Evolutionary conservation across 129 eudicot genomes (phyloP).

Genomic region (Flaveria sonorensis): DNA sequence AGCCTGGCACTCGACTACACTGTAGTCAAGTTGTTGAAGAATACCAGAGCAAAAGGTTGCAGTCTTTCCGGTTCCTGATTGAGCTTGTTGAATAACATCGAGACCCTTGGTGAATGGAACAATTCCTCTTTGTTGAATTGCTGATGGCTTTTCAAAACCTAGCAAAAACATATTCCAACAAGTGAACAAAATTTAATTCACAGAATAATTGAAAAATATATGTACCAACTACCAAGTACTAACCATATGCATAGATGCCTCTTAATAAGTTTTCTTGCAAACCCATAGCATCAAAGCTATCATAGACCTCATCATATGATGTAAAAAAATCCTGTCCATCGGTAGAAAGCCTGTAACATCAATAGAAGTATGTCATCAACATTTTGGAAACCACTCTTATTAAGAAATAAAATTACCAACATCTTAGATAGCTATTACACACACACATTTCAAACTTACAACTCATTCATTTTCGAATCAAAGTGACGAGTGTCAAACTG

Average conservation of each 20-base stretch:
- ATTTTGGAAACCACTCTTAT: background rate
- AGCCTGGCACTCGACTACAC: constrained; percentile 52
- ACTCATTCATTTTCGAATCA: constrained; percentile 57
- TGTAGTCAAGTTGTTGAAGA: constrained; percentile 58
- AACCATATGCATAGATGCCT: constrained; percentile 69
- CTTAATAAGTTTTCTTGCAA: constrained; percentile 61
- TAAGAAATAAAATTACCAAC: background rate
- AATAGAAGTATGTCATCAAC: background rate
- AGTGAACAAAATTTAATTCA: background rate
- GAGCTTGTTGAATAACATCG: constrained; percentile 60
- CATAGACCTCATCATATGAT: constrained; percentile 60
- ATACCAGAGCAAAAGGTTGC: constrained; percentile 65
- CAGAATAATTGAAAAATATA: background rate
- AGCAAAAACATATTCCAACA: background rate
- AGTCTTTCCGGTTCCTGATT: constrained; percentile 61
- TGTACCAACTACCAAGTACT: background rate
- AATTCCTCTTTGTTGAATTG: constrained; percentile 62
- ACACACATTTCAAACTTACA: constrained; percentile 40
- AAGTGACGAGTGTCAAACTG: constrained; percentile 60
- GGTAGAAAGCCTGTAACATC: constrained; percentile 40
- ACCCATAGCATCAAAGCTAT: constrained; percentile 62
- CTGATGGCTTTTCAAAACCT: constrained; percentile 68
- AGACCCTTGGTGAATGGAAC: constrained; percentile 62
- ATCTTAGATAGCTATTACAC: background rate
- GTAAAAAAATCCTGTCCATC: constrained; percentile 65